A percentile compares a stretch with the other conserved stretches of the same genome.
Evolutionary conservation across 2,329 filamentous ascomycete species (phyloP).

Genomic region (Verticillium nubilum): DNA sequence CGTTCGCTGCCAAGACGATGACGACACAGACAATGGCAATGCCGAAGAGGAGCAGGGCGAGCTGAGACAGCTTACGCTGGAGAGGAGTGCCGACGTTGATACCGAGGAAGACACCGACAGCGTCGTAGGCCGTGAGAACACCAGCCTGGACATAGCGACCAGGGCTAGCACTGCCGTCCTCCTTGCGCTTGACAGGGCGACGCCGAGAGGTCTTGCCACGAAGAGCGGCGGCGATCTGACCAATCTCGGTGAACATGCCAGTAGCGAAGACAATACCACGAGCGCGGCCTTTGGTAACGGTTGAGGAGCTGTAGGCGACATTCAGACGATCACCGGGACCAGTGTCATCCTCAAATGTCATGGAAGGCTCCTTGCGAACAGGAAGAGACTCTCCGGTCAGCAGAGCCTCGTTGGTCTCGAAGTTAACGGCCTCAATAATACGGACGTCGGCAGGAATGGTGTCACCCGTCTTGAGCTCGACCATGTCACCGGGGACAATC

Average conservation of each 20-base stretch:
- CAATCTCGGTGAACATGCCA: slow-evolving; percentile 57
- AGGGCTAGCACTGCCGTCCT: slow-evolving; percentile 31
- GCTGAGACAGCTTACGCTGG: slow-evolving; percentile 63
- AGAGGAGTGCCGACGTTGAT: slow-evolving; percentile 58
- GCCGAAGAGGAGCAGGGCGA: slow-evolving; percentile 62
- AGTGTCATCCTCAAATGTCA: slow-evolving; percentile 34
- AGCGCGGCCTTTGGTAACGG: slow-evolving; percentile 55
- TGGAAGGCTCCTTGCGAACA: slow-evolving; percentile 45
- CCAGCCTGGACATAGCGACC: slow-evolving; percentile 28
- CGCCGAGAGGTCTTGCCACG: slow-evolving; percentile 26
- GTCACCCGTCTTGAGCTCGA: slow-evolving; percentile 49
- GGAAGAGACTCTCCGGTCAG: slow-evolving; percentile 61
- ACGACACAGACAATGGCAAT: slow-evolving; percentile 44
- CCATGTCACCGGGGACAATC: slow-evolving; percentile 54
- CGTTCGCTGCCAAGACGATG: slow-evolving; percentile 38
- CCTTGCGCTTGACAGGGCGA: slow-evolving; percentile 33
- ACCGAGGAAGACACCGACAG: slow-evolving; percentile 40
- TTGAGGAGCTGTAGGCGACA: slow-evolving; percentile 57
- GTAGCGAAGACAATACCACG: slow-evolving; percentile 57
- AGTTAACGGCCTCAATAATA: slow-evolving; percentile 55
- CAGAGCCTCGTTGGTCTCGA: slow-evolving; percentile 62
- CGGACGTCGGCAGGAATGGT: slow-evolving; percentile 58
- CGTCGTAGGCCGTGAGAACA: slow-evolving; percentile 28
- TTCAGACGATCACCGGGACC: slow-evolving; percentile 55
- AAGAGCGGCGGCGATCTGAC: slow-evolving; percentile 50